Conservation (phyloP, 2,329 filamentous ascomycete species). For the Stachybotrys chartarum region DNA sequence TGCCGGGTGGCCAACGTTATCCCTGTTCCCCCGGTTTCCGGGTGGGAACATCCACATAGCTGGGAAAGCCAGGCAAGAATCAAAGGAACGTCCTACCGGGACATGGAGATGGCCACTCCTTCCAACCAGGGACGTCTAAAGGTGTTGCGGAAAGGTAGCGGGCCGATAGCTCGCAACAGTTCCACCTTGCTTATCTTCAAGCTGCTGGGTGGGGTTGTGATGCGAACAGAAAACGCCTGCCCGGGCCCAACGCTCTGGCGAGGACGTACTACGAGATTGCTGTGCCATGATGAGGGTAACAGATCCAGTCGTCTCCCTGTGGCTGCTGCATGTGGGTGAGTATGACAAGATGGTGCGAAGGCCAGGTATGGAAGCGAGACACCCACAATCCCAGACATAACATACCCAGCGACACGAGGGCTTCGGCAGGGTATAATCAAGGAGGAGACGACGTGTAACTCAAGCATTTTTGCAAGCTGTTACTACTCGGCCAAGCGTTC, state of each 20-base stretch:
- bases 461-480: not conserved
- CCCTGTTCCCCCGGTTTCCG: too few species aligned
- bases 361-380: not conserved
- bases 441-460: not conserved
- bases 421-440: not conserved
- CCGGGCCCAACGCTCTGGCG: not conserved
- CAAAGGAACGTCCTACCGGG: not conserved
- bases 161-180: not conserved
- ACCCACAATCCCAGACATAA: not conserved
- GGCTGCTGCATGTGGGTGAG: not conserved
- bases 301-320: not conserved
- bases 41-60: not conserved
- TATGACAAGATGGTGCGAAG: not conserved
- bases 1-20: too few species aligned
- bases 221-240: not conserved
- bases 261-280: slow-evolving; percentile 1
- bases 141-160: not conserved
- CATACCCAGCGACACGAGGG: not conserved
- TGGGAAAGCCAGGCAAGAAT: not conserved
- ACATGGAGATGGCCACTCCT: too few species aligned
- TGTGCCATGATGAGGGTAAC: not conserved
- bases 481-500: not conserved
- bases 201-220: not conserved
- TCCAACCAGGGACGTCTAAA: not conserved
- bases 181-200: not conserved